Percentiles rank a stretch among this genome's conserved stretches.
phyloP scores from a whole-genome alignment of 805 yeast genomes.

The Torulaspora gathmanii region DNA sequence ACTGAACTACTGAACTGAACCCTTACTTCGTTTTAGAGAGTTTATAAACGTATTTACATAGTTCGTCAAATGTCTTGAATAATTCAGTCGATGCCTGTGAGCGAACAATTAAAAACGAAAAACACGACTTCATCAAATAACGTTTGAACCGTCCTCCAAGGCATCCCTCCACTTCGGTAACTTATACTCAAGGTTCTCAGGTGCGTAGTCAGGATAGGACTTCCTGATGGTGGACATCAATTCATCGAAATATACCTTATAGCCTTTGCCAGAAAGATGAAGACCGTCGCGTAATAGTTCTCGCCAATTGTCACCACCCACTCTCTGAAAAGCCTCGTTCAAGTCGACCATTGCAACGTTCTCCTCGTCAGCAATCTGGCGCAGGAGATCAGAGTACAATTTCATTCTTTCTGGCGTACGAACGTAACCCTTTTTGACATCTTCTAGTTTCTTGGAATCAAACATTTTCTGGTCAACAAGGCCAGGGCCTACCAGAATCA shows the following conservation, averaged over 20 bases:
- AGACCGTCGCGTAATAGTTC: slow-evolving; percentile 50
- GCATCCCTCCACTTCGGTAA: slow-evolving; percentile 43
- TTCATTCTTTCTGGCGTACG: slow-evolving; percentile 46
- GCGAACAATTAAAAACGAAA: slow-evolving; percentile 1
- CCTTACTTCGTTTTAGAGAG: background rate
- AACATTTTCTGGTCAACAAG: slow-evolving; percentile 46
- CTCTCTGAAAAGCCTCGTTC: slow-evolving; percentile 40
- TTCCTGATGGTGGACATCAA: slow-evolving; percentile 38
- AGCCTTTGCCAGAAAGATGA: slow-evolving; percentile 55
- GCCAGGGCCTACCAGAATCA: slow-evolving; percentile 61
- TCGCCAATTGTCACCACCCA: slow-evolving; percentile 39
- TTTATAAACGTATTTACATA: background rate
- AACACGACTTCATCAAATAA: slow-evolving; percentile 1
- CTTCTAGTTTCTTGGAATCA: slow-evolving; percentile 35
- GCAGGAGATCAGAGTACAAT: slow-evolving; percentile 49
- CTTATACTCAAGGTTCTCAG: slow-evolving; percentile 38
- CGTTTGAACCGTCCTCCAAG: slow-evolving; percentile 24
- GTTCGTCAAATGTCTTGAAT: background rate
- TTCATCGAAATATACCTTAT: slow-evolving; percentile 45
- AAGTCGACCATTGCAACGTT: slow-evolving; percentile 57
- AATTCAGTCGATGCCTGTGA: background rate
- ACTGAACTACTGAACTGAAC: too few relatives aligned
- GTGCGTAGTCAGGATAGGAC: slow-evolving; percentile 46
- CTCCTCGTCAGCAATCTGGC: slow-evolving; percentile 42
- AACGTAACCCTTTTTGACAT: slow-evolving; percentile 38